Evolutionary conservation across 352 stramenopile species (phyloP), one percentile per base, ranked within the genome.

Genomic region (Blastocystis sp.): DNA sequence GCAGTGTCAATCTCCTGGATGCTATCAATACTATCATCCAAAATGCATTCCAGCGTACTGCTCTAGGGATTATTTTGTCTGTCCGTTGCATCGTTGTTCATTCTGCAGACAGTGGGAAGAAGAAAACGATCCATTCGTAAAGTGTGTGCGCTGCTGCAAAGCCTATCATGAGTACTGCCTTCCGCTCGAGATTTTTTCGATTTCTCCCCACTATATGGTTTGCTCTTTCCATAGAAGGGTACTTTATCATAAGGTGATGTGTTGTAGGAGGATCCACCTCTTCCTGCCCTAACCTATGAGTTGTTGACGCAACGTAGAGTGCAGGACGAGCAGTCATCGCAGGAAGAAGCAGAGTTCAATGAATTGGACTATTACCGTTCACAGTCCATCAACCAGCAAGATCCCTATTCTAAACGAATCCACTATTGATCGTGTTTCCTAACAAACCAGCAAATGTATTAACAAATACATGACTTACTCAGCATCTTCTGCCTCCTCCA

Each of bases 401-500:
- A 13, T 59, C 50, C 50, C 50, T 59, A 13, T n/a, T 59, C 50
- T 1, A 59, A 59, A n/a, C 50, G 50, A n/a, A 1, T 59, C 20
- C 50, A 77, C 29, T 45, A 56, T 9, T 77, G 54, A 34, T 41
- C 50, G 15, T 80, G 62, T 61, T 26, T 63, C 23, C 20, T n/a
- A 80, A 63, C 70, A 80, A 80, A 80, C 45, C 62, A 5, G 1
- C 45, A 63, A 62, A 26, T 80, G 70, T 80, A 80, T 63, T 80
- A 45, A 80, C 55, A 80, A 80, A 80, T 80, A 80, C 70, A 80
- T 80, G 70, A 54, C 68, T 80, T 80, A 80, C 45, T 80, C 70
- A 80, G 54, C 70, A 34, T 80, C 91, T 37, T 91, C 91, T 20
- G 87, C 90, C 43, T 89, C 89, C 15, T 89, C 61, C 47, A 75